Percentiles rank a stretch among this genome's conserved stretches.
Conservation (phyloP, 352 stramenopile genomes). For the Phytophthora brassicae region DNA sequence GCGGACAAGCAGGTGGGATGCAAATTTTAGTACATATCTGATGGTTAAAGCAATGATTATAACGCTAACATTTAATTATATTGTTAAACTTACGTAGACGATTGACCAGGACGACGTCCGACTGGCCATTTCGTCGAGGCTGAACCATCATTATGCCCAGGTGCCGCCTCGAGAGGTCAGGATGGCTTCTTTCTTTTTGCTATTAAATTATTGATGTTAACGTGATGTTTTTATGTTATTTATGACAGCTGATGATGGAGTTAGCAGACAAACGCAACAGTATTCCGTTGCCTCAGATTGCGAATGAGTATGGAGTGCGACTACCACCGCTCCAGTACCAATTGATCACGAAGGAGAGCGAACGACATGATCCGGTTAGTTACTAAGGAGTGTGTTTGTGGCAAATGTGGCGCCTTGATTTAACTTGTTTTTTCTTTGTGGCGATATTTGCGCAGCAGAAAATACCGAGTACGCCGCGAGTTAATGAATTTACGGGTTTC, state of each 20-base stretch:
- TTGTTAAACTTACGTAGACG: conserved; percentile 28
- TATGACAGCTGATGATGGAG: conserved; percentile 79
- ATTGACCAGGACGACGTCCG: conserved; percentile 80
- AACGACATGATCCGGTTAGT: conserved; percentile 56
- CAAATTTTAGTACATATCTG: not conserved
- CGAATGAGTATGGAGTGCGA: conserved; percentile 82
- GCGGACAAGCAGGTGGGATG: conserved; percentile 60
- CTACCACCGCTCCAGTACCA: conserved; percentile 73
- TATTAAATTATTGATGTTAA: not conserved
- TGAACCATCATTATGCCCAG: conserved; percentile 82
- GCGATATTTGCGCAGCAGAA: conserved; percentile 20
- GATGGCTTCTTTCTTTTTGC: not conserved
- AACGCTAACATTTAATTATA: conserved; percentile 5
- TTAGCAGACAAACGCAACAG: conserved; percentile 83
- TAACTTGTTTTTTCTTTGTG: not conserved
- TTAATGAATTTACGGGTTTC: conserved; percentile 21
- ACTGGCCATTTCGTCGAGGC: conserved; percentile 68
- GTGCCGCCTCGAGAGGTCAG: conserved; percentile 69
- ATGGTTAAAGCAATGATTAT: not conserved
- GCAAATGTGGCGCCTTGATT: not conserved
- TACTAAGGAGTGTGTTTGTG: not conserved
- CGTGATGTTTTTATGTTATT: conserved; percentile 1
- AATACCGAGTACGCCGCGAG: conserved; percentile 29
- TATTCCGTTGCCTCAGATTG: conserved; percentile 73
- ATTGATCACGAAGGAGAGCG: conserved; percentile 71